Percentiles rank a stretch among this genome's conserved stretches.
phyloP scores from a whole-genome alignment of 2,329 filamentous ascomycete genomes.

The Magnaporthales sp. region DNA sequence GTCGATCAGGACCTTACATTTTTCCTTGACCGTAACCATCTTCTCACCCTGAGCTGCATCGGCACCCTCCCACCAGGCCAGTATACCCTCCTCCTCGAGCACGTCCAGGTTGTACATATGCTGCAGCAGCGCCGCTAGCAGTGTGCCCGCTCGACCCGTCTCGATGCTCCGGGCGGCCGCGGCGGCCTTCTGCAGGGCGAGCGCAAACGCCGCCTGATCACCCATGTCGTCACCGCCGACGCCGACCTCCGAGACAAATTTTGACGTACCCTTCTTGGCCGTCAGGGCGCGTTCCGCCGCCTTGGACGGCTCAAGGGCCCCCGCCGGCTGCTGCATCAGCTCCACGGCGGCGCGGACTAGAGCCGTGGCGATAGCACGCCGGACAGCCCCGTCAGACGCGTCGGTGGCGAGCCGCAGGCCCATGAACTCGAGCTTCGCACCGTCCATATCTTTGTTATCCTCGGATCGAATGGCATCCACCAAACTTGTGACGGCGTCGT shows the following conservation, averaged over 20 bases:
- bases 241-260: constrained; percentile 51
- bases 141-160: constrained; percentile 38
- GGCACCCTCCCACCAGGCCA: constrained; percentile 79
- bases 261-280: constrained; percentile 40
- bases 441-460: constrained; percentile 69
- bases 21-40: constrained; percentile 62
- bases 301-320: constrained; percentile 49
- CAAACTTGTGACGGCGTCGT: constrained; percentile 80
- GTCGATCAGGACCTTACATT: constrained; percentile 72
- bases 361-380: constrained; percentile 74
- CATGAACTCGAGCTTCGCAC: constrained; percentile 80
- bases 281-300: constrained; percentile 56
- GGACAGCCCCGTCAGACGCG: constrained; percentile 81
- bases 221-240: constrained; percentile 52
- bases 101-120: constrained; percentile 79
- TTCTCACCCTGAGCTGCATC: constrained; percentile 53
- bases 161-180: constrained; percentile 34
- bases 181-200: constrained; percentile 68
- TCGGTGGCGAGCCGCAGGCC: constrained; percentile 86
- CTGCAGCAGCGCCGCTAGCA: constrained; percentile 73
- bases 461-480: constrained; percentile 73
- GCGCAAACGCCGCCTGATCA: constrained; percentile 79
- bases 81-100: constrained; percentile 79
- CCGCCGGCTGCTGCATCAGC: constrained; percentile 44
- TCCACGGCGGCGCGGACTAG: constrained; percentile 76